Base-by-base conservation (phyloP, 139 green algal species). In the Chlamydomonas sphaeroides region DNA sequence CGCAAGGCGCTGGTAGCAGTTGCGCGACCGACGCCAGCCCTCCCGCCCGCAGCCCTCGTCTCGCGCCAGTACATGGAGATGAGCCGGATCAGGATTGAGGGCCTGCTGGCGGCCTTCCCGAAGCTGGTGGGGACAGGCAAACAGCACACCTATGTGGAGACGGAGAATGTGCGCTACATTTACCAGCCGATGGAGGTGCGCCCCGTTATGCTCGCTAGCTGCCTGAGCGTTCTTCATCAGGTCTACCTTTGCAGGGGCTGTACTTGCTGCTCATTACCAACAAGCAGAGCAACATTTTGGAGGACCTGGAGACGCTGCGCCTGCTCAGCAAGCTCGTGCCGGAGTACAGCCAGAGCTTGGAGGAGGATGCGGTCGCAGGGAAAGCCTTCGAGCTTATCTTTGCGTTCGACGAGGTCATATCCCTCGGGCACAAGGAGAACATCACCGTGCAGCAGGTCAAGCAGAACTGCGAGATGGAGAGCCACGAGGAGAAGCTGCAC, bases 111-210 rank as follows among this genome's bases (percentile, higher is more conserved):
- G 49, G 97, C 97, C 0, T 99, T 99, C 78, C 97, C 97, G 36
- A 99, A 99, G 89, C 94, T 99, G 49, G 92, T 99, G 28, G 95
- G 95, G 25, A 89, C 88, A 18, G 96, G 95, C 23, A 98, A 98
- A 90, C 97, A 99, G 92, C 97, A 99, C 89, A 99, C 97, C 1
- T 99, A 96, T 73, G 94, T 99, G 48, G 97, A 99, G 90, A 99
- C 97, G 35, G 97, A 99, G 79, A 99, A 98, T 69, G 97, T 99
- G 45, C 94, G 97, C 59, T 99, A 99, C 86, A 91, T 99, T 53
- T 99, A 99, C 85, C 97, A 99, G 86, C 96, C 97, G 6, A 93
- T 99, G 85, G 97, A 99, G 90, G 94, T 98, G 74, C 53, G 74
- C 10, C 6, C 23, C 56, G 56, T 25, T 62, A 3, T 2, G n/a